Conservation (phyloP, 1,284 basidiomycete genomes). For the Wallemia mellicola region DNA sequence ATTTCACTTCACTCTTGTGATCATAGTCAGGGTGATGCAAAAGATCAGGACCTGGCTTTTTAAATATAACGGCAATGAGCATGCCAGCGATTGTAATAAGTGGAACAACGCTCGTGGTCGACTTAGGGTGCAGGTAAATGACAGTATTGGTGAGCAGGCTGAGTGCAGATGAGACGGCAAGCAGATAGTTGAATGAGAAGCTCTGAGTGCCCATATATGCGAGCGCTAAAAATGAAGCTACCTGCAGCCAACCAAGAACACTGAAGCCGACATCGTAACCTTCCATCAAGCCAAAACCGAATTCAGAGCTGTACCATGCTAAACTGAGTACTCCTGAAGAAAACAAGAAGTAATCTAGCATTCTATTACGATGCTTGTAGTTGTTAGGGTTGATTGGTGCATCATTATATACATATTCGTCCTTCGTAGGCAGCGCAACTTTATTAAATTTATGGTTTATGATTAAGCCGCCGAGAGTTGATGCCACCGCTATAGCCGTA, state of each 20-base stretch:
- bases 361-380: background rate
- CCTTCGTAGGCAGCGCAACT: background rate
- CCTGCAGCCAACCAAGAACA: background rate
- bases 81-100: background rate
- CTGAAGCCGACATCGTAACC: background rate
- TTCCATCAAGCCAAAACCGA: background rate
- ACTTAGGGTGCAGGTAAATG: background rate
- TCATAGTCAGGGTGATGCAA: background rate
- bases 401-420: background rate
- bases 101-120: background rate
- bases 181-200: background rate
- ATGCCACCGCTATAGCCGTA: background rate
- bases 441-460: background rate
- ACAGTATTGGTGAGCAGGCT: background rate
- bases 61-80: background rate
- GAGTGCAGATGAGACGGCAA: background rate
- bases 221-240: background rate
- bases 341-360: background rate
- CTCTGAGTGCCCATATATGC: background rate
- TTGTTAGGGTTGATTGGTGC: background rate
- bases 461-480: background rate
- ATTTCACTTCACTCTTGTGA: background rate
- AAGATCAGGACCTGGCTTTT: background rate
- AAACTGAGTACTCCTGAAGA: background rate
- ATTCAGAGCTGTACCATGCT: background rate